Percentiles rank a stretch among this genome's conserved stretches.
Evolutionary conservation across 176 grass and related monocot genomes (phyloP).

Genomic region (Rhynchospora breviuscula): DNA sequence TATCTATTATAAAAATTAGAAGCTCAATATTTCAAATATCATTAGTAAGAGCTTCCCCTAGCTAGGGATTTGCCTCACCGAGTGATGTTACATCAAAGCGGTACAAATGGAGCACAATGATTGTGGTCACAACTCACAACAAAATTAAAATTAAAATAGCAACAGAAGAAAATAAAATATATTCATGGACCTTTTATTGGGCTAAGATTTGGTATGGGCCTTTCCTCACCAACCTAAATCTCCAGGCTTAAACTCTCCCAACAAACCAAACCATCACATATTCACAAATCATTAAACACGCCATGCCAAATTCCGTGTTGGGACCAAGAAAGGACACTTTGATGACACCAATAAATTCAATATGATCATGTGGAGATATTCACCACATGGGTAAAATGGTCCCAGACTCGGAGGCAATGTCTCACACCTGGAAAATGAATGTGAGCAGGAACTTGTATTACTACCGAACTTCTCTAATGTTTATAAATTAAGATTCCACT

Average conservation of each 20-base stretch:
- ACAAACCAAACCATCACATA: conserved; percentile 1
- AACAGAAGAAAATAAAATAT: not conserved
- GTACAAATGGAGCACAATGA: not conserved
- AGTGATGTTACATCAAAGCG: too few relatives aligned
- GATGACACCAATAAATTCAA: conserved; percentile 6
- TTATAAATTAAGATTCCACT: not conserved
- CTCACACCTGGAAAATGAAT: not conserved
- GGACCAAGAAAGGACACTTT: not conserved
- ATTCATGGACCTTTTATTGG: not conserved
- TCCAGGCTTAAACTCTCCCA: not conserved
- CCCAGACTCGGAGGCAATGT: not conserved
- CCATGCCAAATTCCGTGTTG: not conserved
- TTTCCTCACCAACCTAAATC: not conserved
- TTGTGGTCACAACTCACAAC: not conserved
- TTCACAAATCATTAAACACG: not conserved
- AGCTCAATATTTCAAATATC: too few relatives aligned
- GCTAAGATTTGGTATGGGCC: not conserved
- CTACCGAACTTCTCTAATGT: not conserved
- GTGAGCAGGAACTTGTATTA: not conserved
- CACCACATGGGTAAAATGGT: conserved; percentile 12
- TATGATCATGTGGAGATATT: conserved; percentile 3
- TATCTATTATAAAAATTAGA: too few relatives aligned
- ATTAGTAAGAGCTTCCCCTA: too few relatives aligned
- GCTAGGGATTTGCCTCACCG: too few relatives aligned
- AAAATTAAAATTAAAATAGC: not conserved